A percentile compares a stretch with the other conserved stretches of the same genome.
Conservation (phyloP, 257 asterid species). For the Schizonepeta tenuifolia region DNA sequence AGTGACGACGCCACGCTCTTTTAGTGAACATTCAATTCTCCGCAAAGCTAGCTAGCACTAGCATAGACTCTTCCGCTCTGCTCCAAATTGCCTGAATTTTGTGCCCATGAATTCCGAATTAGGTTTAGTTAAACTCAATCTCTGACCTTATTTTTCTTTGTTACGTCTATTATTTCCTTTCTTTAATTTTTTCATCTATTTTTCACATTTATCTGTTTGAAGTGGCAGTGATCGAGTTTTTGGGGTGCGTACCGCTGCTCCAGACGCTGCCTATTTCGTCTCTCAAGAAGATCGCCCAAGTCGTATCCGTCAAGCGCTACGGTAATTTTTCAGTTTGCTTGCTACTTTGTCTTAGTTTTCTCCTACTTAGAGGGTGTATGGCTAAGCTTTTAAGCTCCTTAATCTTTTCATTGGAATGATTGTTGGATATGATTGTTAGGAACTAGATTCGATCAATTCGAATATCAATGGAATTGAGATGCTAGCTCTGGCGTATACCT, state of each 20-base stretch:
- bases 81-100: neutral
- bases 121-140: conserved; percentile 22
- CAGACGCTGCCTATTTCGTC: conserved; percentile 89
- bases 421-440: neutral
- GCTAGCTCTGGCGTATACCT: neutral
- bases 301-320: conserved; percentile 61
- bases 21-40: neutral
- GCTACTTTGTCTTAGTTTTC: neutral
- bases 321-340: conserved; percentile 42
- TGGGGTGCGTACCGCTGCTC: conserved; percentile 89
- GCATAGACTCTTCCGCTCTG: neutral
- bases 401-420: neutral
- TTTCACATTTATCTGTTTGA: neutral
- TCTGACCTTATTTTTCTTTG: neutral
- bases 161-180: neutral
- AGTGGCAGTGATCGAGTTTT: conserved; percentile 76
- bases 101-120: conserved; percentile 35
- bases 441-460: neutral
- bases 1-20: too few species aligned
- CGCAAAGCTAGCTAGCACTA: neutral
- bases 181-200: neutral
- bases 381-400: too few species aligned
- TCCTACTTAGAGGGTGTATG: too few species aligned
- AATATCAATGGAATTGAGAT: neutral
- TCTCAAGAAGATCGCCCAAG: conserved; percentile 67